A percentile compares a stretch with the other conserved stretches of the same genome.
Evolutionary conservation across 2,329 filamentous ascomycete species (phyloP).

Genomic region (Colletotrichum theobromicola): DNA sequence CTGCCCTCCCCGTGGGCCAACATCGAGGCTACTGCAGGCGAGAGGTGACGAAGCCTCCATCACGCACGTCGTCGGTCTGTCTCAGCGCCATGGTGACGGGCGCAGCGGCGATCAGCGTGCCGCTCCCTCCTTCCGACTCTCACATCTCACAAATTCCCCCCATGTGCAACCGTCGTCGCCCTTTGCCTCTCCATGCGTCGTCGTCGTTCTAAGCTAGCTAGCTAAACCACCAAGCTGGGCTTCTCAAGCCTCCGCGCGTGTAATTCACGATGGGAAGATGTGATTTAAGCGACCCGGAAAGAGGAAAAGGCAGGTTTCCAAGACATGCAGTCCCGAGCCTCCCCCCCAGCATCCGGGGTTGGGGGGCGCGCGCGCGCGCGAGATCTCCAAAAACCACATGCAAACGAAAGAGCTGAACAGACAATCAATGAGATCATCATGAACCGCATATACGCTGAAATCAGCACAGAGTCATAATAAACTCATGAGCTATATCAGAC

Average conservation of each 20-base stretch:
- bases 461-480: not conserved
- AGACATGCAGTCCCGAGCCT: not conserved
- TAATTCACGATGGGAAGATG: not conserved
- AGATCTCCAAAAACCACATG: not conserved
- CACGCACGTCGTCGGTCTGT: not conserved
- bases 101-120: conserved; percentile 2
- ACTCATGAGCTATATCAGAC: not conserved
- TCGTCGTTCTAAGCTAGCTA: not conserved
- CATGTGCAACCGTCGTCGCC: not conserved
- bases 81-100: conserved; percentile 3
- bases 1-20: not conserved
- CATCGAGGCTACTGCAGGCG: not conserved
- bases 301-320: not conserved
- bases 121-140: not conserved
- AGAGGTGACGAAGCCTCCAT: not conserved
- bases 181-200: not conserved
- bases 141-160: not conserved
- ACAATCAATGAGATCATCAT: not conserved
- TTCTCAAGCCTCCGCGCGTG: not conserved
- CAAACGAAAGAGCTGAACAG: not conserved
- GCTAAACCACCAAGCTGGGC: not conserved
- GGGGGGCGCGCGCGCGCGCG: too few species aligned
- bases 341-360: not conserved
- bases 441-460: not conserved
- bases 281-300: not conserved